These are phyloP conservation scores for Tuber calosporum DNA, from an alignment of 495 filamentous ascomycete genomes.

Conservation along the genomic window DNA sequence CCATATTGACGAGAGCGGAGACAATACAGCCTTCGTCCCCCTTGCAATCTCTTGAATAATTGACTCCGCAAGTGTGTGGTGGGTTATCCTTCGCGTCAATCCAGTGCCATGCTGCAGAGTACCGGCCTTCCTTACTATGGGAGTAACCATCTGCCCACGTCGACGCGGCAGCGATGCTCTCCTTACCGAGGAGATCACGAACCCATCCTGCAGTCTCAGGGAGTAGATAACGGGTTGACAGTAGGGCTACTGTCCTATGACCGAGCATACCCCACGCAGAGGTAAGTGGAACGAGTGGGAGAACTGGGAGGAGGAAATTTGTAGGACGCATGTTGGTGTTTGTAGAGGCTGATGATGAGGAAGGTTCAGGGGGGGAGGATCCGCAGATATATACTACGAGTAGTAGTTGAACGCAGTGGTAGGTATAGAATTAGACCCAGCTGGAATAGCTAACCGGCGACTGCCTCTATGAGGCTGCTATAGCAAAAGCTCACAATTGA, in stretches of 20 bases:
- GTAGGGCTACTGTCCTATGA: conserved; percentile 40
- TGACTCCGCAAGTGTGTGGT: conserved; percentile 53
- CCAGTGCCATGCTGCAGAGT: conserved; percentile 58
- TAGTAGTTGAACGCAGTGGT: not conserved
- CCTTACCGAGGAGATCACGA: conserved; percentile 33
- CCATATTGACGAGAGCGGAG: conserved; percentile 46
- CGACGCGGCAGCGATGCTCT: conserved; percentile 55
- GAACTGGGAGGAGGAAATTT: conserved; percentile 21
- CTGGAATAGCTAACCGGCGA: not conserved
- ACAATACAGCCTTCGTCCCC: conserved; percentile 56
- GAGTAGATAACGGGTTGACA: conserved; percentile 38
- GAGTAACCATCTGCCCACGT: conserved; percentile 60
- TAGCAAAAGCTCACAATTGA: not conserved
- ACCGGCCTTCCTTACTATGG: conserved; percentile 54
- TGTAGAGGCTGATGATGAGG: not conserved
- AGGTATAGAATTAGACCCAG: not conserved
- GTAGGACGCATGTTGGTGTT: conserved; percentile 18
- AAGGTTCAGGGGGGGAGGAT: not conserved
- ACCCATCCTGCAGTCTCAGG: conserved; percentile 31
- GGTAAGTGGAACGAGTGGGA: conserved; percentile 15
- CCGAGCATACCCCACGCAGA: conserved; percentile 40
- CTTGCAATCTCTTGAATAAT: conserved; percentile 55
- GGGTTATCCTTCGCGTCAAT: conserved; percentile 65
- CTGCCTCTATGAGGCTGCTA: not conserved
- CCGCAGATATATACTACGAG: not conserved